Evolutionary conservation across 2,329 filamentous ascomycete species (phyloP).

Genomic region (Daldinia eschscholtzii): DNA sequence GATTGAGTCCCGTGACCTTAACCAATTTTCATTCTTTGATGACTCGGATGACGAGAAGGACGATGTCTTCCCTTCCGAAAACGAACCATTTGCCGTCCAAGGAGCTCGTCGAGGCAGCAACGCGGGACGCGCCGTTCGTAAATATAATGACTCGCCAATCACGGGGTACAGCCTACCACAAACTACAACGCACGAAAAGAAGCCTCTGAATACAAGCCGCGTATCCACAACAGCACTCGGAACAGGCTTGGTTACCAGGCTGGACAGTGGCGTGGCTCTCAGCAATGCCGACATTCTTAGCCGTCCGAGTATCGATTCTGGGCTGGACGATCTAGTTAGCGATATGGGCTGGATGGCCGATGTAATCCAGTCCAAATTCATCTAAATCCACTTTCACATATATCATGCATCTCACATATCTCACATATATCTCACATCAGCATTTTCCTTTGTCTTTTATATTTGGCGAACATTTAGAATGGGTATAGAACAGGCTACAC

Average conservation of each 20-base stretch:
- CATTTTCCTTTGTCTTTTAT: constrained; percentile 6
- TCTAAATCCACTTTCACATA: constrained; percentile 26
- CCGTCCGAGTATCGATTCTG: constrained; percentile 51
- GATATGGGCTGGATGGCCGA: constrained; percentile 68
- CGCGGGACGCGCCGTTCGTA: constrained; percentile 44
- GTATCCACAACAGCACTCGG: constrained; percentile 41
- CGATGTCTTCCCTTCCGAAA: constrained; percentile 53
- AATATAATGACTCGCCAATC: constrained; percentile 47
- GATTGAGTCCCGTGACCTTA: constrained; percentile 51
- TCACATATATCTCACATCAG: not conserved
- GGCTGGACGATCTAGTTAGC: constrained; percentile 55
- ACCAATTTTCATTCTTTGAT: constrained; percentile 61
- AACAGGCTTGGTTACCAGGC: constrained; percentile 50
- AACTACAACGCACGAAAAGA: constrained; percentile 46
- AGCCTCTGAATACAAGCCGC: constrained; percentile 42
- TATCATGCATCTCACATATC: constrained; percentile 5
- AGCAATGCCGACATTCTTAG: constrained; percentile 47
- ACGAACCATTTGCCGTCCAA: constrained; percentile 53
- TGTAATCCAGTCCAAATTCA: constrained; percentile 57
- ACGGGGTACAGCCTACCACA: constrained; percentile 64
- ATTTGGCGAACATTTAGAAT: constrained; percentile 24
- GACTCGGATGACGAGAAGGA: constrained; percentile 61
- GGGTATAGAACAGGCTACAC: constrained; percentile 40
- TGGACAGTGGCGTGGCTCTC: constrained; percentile 45
- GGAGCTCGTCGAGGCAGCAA: constrained; percentile 42